Evolutionary conservation across 345 rosid species (phyloP).

Genomic region (Salix purpurea): DNA sequence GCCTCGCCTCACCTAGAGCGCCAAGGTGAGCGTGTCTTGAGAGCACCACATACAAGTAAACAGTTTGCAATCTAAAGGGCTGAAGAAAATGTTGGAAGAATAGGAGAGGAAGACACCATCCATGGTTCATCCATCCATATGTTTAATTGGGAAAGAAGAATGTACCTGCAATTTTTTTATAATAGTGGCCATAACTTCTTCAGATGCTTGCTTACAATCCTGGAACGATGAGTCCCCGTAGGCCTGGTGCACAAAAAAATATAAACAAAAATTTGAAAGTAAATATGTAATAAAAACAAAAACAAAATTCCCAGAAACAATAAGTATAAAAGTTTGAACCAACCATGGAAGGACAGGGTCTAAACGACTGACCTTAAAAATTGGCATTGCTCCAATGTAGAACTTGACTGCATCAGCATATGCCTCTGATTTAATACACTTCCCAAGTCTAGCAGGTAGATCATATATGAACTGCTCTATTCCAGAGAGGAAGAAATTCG

Average conservation of each 20-base stretch:
- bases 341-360: background rate
- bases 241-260: conserved; percentile 43
- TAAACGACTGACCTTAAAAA: conserved; percentile 61
- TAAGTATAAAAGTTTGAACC: background rate
- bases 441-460: conserved; percentile 93
- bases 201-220: conserved; percentile 95
- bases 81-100: background rate
- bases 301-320: background rate
- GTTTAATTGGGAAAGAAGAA: conserved; percentile 11
- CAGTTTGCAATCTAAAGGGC: background rate
- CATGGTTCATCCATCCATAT: background rate
- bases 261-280: conserved; percentile 10
- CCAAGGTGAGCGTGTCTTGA: too few relatives aligned
- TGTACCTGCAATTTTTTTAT: conserved; percentile 74
- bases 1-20: too few relatives aligned
- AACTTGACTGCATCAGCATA: conserved; percentile 96
- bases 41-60: background rate
- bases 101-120: background rate
- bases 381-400: conserved; percentile 96
- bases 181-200: conserved; percentile 74
- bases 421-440: conserved; percentile 83
- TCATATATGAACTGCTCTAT: conserved; percentile 97
- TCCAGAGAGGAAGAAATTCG: conserved; percentile 39
- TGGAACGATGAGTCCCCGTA: conserved; percentile 95
- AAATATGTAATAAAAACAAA: background rate